phyloP scores from a whole-genome alignment of 2,329 filamentous ascomycete genomes.

The Claviceps digitariae region DNA sequence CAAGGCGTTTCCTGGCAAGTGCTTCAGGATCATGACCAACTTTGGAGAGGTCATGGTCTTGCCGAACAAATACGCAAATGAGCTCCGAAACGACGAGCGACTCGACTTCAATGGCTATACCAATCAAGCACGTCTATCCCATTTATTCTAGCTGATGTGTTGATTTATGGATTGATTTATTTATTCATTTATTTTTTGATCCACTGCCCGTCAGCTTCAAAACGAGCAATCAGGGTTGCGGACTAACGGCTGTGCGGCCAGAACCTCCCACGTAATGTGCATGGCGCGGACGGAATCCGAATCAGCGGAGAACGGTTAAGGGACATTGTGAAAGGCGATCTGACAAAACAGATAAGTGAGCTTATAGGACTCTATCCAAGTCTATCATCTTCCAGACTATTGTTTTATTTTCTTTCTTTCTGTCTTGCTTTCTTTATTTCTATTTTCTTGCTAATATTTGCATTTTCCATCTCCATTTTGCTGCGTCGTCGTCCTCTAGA shows the following conservation, averaged over 20 bases:
- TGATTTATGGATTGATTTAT: no score
- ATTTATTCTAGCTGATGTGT: no score
- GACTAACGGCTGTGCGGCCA: not conserved
- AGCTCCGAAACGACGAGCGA: conserved; percentile 1
- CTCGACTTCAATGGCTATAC: not conserved
- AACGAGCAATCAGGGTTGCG: no score
- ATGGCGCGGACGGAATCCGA: not conserved
- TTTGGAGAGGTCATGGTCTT: not conserved
- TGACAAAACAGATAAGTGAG: not conserved
- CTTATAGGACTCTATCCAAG: not conserved
- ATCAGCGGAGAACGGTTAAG: not conserved
- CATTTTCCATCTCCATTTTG: not conserved
- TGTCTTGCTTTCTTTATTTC: no score
- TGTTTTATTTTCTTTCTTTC: no score
- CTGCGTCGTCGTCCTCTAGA: not conserved
- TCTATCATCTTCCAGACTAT: not conserved
- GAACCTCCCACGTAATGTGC: not conserved
- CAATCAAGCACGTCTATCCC: not conserved
- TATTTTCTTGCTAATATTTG: not conserved
- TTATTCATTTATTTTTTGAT: not conserved
- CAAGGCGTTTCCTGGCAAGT: not conserved
- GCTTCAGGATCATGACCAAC: not conserved
- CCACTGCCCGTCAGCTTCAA: not conserved
- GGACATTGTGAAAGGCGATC: not conserved
- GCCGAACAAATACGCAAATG: not conserved